Evolutionary conservation across 2,329 filamentous ascomycete genomes (phyloP).

Genomic region (Aspergillus japonicus): DNA sequence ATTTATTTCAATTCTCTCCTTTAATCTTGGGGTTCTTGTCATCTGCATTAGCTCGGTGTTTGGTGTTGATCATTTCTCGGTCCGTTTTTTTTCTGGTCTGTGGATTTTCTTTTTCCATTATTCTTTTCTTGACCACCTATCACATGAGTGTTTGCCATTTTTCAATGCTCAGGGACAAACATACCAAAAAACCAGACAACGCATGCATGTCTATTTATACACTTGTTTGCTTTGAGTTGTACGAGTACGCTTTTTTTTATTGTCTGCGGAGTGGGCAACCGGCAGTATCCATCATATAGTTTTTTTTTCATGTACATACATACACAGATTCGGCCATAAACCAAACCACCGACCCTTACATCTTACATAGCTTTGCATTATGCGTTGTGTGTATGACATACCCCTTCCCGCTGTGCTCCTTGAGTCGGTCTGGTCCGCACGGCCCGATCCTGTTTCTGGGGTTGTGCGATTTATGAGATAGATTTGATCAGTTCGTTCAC

Average conservation of each 20-base stretch:
- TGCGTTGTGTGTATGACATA: too few species aligned
- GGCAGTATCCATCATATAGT: not conserved
- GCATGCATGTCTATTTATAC: not conserved
- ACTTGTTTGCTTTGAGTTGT: not conserved
- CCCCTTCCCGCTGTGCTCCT: too few species aligned
- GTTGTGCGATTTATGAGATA: too few species aligned
- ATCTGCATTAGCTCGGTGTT: conserved; percentile 10
- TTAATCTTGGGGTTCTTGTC: not conserved
- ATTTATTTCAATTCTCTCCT: conserved; percentile 1
- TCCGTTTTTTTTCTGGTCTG: not conserved
- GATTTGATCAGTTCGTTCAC: too few species aligned
- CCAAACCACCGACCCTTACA: not conserved
- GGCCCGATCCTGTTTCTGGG: too few species aligned
- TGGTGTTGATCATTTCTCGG: conserved; percentile 1
- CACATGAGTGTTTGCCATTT: not conserved
- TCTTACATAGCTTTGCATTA: too few species aligned
- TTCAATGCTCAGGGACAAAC: not conserved
- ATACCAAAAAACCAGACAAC: not conserved
- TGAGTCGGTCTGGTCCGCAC: too few species aligned
- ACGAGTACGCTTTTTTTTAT: not conserved
- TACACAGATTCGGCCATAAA: not conserved
- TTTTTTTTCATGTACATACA: not conserved
- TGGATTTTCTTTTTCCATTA: not conserved
- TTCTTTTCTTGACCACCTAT: not conserved
- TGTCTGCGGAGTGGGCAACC: too few species aligned